Conservation (phyloP, 2,329 filamentous ascomycete species). For the Drechslerella dactyloides region DNA sequence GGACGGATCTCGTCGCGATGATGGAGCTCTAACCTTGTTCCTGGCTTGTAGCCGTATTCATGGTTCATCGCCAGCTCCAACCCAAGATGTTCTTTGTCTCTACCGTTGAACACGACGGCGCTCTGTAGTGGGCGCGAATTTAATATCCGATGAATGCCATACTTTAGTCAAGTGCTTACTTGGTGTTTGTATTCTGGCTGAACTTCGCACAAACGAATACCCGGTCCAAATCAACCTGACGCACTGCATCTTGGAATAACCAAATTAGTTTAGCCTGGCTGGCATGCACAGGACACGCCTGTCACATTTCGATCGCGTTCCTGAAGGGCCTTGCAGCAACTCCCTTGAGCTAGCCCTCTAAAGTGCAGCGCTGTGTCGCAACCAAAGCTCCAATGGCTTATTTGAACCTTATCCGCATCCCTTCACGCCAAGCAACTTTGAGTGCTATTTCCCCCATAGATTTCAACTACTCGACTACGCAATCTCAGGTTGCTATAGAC, state of each 20-base stretch:
- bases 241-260: neutral
- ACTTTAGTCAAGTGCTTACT: no score
- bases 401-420: neutral
- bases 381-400: neutral
- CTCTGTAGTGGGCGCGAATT: no score
- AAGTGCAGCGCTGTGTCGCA: neutral
- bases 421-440: neutral
- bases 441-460: constrained; percentile 33
- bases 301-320: no score
- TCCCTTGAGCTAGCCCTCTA: neutral
- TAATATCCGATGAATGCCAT: no score
- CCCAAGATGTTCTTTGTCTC: no score
- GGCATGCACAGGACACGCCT: no score
- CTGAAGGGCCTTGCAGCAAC: no score
- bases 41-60: no score
- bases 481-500: constrained; percentile 25
- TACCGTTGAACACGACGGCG: no score
- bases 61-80: no score
- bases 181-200: constrained; percentile 41
- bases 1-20: no score
- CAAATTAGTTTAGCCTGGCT: constrained; percentile 4
- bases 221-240: neutral
- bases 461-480: constrained; percentile 26
- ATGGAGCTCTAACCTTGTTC: no score
- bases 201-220: constrained; percentile 35